These are phyloP conservation scores for Starmerella vitae DNA, from an alignment of 805 yeast genomes.

Conservation along the genomic window DNA sequence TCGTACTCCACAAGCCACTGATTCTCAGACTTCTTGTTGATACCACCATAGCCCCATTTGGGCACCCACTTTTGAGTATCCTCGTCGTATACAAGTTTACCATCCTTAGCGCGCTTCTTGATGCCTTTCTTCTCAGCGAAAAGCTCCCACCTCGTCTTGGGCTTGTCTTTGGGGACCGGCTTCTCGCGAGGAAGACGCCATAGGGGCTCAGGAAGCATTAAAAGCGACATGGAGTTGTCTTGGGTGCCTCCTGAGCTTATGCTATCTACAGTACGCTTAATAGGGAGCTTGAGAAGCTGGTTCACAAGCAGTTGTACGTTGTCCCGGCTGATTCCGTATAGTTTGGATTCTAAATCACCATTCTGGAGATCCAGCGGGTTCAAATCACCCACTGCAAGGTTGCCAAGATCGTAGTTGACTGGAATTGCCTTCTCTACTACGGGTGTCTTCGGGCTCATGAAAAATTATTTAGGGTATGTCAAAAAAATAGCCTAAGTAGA, in stretches of 20 bases:
- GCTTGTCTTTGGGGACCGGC: conserved; percentile 82
- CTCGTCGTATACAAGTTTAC: conserved; percentile 82
- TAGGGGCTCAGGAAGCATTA: conserved; percentile 70
- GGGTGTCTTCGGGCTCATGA: conserved; percentile 13
- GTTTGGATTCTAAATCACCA: conserved; percentile 38
- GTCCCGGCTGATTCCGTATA: conserved; percentile 65
- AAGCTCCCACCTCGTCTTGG: conserved; percentile 90
- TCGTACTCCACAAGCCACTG: conserved; percentile 97
- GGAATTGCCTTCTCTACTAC: conserved; percentile 81
- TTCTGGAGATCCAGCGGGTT: conserved; percentile 59
- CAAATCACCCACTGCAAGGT: conserved; percentile 77
- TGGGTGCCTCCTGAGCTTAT: conserved; percentile 43
- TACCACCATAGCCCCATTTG: conserved; percentile 96
- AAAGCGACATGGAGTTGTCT: conserved; percentile 64
- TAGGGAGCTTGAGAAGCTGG: conserved; percentile 80
- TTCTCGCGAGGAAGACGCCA: conserved; percentile 88
- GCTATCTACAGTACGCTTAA: conserved; percentile 72
- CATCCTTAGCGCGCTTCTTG: conserved; percentile 74
- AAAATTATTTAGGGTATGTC: not conserved
- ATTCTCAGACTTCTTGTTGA: conserved; percentile 69
- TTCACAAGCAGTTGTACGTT: conserved; percentile 83
- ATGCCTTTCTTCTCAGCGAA: conserved; percentile 96
- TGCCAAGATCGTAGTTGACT: conserved; percentile 77
- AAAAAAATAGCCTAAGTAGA: too few relatives aligned
- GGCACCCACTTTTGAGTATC: conserved; percentile 89